A percentile compares a stretch with the other conserved stretches of the same genome.
Evolutionary conservation across 148 eudicot genomes (phyloP).

Genomic region (Rhododendron henanense): DNA sequence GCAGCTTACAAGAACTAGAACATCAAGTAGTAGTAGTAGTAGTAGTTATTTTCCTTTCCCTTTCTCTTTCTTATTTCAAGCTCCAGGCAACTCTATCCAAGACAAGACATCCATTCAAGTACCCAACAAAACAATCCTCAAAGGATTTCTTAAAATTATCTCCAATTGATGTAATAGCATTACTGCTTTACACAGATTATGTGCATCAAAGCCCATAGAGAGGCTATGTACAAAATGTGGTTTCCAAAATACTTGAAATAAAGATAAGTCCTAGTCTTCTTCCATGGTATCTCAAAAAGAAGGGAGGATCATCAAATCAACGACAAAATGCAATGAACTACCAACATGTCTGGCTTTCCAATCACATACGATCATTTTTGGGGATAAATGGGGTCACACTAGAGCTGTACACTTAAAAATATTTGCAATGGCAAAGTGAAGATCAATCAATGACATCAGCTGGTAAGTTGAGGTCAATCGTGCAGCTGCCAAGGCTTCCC

Average conservation of each 20-base stretch:
- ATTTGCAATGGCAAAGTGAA: neutral
- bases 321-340: neutral
- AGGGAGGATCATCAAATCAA: neutral
- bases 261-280: neutral
- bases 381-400: neutral
- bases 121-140: neutral
- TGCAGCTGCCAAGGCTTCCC: slow-evolving; percentile 15
- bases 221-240: slow-evolving; percentile 7
- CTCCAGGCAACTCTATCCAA: neutral
- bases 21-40: neutral
- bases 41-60: neutral
- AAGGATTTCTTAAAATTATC: neutral
- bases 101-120: neutral
- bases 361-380: neutral
- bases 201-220: neutral
- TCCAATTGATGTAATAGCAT: neutral
- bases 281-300: neutral
- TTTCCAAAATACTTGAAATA: neutral
- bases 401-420: slow-evolving; percentile 25
- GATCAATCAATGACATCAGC: slow-evolving; percentile 30
- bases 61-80: too few relatives aligned
- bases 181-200: neutral
- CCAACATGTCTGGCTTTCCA: neutral
- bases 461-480: slow-evolving; percentile 44
- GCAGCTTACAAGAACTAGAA: too few relatives aligned